Evolutionary conservation across 495 filamentous ascomycete genomes (phyloP).

Genomic region (Xylaria scruposa): DNA sequence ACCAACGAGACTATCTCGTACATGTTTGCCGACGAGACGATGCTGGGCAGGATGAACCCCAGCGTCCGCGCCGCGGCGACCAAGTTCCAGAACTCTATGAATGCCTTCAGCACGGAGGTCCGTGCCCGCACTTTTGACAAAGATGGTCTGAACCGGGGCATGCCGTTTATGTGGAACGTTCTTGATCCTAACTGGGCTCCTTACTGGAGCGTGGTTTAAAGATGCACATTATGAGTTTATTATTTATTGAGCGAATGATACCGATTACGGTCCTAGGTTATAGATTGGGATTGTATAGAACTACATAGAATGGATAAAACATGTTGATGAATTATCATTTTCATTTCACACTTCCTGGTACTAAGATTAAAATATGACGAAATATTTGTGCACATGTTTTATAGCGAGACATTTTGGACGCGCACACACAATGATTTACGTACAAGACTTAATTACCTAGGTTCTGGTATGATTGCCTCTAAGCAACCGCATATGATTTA

Average conservation of each 20-base stretch:
- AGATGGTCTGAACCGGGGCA: conserved; percentile 44
- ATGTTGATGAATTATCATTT: background rate
- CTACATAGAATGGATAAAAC: conserved; percentile 9
- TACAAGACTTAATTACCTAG: background rate
- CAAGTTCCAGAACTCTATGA: conserved; percentile 34
- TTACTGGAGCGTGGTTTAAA: conserved; percentile 28
- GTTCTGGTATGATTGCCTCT: background rate
- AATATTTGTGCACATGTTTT: background rate
- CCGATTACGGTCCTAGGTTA: background rate
- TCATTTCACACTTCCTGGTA: background rate
- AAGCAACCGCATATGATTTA: background rate
- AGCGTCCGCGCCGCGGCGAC: conserved; percentile 28
- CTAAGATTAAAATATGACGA: background rate
- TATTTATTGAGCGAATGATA: background rate
- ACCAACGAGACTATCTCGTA: conserved; percentile 38
- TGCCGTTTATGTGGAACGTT: conserved; percentile 48
- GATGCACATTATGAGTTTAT: background rate
- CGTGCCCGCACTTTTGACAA: conserved; percentile 39
- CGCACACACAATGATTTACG: background rate
- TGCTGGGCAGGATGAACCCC: conserved; percentile 33
- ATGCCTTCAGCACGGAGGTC: conserved; percentile 37
- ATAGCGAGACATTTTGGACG: background rate
- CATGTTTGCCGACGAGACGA: conserved; percentile 39
- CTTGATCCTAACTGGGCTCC: conserved; percentile 39
- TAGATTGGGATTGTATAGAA: background rate